Percentiles rank a stretch among this genome's conserved stretches.
phyloP scores from a whole-genome alignment of 2,329 filamentous ascomycete genomes.

The Colletotrichum agaves region DNA sequence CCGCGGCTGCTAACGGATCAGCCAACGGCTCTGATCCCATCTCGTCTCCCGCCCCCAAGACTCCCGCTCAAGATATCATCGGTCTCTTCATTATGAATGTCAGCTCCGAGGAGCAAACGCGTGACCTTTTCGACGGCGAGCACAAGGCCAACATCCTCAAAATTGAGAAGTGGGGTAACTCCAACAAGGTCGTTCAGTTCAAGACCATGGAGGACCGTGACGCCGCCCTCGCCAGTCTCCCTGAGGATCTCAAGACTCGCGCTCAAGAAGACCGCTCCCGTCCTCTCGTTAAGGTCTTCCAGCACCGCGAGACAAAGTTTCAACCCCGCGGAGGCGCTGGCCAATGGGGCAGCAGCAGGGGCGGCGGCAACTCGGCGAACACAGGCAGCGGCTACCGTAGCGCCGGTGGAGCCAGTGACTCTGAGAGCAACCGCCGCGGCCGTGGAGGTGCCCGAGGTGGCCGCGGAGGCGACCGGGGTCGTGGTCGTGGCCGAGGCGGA shows the following conservation, averaged over 20 bases:
- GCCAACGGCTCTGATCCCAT: constrained; percentile 62
- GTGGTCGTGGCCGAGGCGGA: constrained; percentile 66
- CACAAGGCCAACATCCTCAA: constrained; percentile 83
- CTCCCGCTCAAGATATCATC: constrained; percentile 73
- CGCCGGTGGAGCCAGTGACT: constrained; percentile 80
- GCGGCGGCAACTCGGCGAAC: constrained; percentile 66
- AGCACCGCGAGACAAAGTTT: constrained; percentile 71
- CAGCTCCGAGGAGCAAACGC: constrained; percentile 83
- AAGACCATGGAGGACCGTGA: constrained; percentile 83
- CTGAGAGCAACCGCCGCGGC: constrained; percentile 66
- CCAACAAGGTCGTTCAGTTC: constrained; percentile 89
- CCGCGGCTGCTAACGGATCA: constrained; percentile 63
- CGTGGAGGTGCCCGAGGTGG: constrained; percentile 67
- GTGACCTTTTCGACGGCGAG: constrained; percentile 83
- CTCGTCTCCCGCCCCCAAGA: constrained; percentile 70
- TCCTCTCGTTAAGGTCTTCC: constrained; percentile 85
- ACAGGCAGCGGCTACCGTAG: constrained; percentile 83
- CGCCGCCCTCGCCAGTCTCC: constrained; percentile 77
- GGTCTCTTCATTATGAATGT: constrained; percentile 92
- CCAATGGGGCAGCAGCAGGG: constrained; percentile 73
- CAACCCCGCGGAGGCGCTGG: constrained; percentile 72
- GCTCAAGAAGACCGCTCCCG: constrained; percentile 78
- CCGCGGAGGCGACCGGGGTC: constrained; percentile 68
- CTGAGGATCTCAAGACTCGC: constrained; percentile 80
- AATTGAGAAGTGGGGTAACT: constrained; percentile 81